Conservation (phyloP, 1,284 basidiomycete genomes). For the Tilletia indica region DNA sequence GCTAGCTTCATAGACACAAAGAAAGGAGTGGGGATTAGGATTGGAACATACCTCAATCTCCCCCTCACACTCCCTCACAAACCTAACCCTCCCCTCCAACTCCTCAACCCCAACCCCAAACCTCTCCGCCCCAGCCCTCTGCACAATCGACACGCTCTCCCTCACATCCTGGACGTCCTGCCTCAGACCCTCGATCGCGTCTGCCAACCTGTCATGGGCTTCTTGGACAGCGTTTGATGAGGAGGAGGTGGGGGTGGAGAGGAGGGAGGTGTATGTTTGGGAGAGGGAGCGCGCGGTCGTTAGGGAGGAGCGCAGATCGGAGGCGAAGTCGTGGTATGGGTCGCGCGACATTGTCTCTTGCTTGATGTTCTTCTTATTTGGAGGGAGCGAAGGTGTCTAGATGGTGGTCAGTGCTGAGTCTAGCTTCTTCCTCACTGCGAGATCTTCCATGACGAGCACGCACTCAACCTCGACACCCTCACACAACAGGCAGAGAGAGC, state of each 20-base stretch:
- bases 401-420: no score
- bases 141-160: slow-evolving; percentile 46
- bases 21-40: not conserved
- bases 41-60: slow-evolving; percentile 32
- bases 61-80: slow-evolving; percentile 38
- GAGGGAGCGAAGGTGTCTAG: not conserved
- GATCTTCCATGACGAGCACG: no score
- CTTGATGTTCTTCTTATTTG: no score
- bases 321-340: slow-evolving; percentile 52
- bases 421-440: no score
- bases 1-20: not conserved
- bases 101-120: slow-evolving; percentile 45
- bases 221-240: slow-evolving; percentile 19
- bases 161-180: slow-evolving; percentile 50
- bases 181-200: slow-evolving; percentile 41
- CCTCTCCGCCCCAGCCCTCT: slow-evolving; percentile 43
- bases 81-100: slow-evolving; percentile 34
- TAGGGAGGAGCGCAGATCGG: slow-evolving; percentile 44
- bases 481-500: no score
- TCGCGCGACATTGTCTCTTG: slow-evolving; percentile 41
- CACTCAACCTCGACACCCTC: no score
- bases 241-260: slow-evolving; percentile 13
- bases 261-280: slow-evolving; percentile 32
- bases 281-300: slow-evolving; percentile 32
- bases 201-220: slow-evolving; percentile 34